phyloP scores from a whole-genome alignment of 73 alveolate species.

The Paramecium primaurelia region DNA sequence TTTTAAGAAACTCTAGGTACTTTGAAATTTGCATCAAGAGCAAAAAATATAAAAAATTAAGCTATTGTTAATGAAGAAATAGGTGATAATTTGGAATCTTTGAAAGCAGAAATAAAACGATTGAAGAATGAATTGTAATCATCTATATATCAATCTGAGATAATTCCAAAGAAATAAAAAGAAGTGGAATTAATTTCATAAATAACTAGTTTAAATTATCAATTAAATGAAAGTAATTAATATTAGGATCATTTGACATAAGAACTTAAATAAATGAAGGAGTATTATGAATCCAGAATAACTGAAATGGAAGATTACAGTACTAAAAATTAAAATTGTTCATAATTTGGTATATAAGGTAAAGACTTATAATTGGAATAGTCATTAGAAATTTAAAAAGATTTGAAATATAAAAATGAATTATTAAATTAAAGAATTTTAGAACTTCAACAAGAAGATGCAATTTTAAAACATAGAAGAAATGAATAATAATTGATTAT shows the following conservation, averaged over 20 bases:
- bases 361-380: background rate
- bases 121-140: slow-evolving; percentile 52
- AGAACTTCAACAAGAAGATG: background rate
- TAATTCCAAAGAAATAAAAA: background rate
- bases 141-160: background rate
- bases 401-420: background rate
- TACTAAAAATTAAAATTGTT: background rate
- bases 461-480: background rate
- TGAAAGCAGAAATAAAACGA: slow-evolving; percentile 70
- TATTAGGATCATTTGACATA: background rate
- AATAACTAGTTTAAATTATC: background rate
- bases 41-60: slow-evolving; percentile 74
- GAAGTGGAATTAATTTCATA: background rate
- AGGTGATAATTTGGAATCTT: slow-evolving; percentile 62
- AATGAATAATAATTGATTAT: background rate
- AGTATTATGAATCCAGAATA: background rate
- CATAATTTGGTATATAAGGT: background rate
- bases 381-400: background rate
- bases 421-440: background rate
- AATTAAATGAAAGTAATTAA: background rate
- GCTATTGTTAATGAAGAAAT: slow-evolving; percentile 73
- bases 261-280: background rate
- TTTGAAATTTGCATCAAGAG: slow-evolving; percentile 78
- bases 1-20: slow-evolving; percentile 78
- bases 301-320: background rate